A percentile compares a stretch with the other conserved stretches of the same genome.
These are phyloP conservation scores for Microglena sp. DNA, from an alignment of 139 green algal species.

Conservation along the genomic window DNA sequence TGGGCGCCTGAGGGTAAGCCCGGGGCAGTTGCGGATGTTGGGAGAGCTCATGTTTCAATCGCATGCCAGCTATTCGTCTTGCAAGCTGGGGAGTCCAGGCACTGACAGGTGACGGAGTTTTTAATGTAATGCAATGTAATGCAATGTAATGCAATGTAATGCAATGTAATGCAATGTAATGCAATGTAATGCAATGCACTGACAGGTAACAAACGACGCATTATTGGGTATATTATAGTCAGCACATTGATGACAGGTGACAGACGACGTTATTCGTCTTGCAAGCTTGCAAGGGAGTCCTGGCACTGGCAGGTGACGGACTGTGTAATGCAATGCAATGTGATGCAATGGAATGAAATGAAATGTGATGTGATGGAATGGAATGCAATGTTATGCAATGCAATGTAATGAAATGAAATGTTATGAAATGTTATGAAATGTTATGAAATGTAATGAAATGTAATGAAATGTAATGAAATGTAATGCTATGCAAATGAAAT, in stretches of 20 bases:
- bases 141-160: conserved; percentile 12
- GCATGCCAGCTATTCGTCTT: neutral
- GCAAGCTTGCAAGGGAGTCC: too few relatives aligned
- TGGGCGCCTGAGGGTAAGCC: too few relatives aligned
- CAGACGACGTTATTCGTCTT: too few relatives aligned
- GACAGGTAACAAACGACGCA: too few relatives aligned
- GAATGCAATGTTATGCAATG: neutral
- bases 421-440: neutral
- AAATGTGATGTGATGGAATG: neutral
- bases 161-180: conserved; percentile 7
- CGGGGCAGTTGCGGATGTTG: too few relatives aligned
- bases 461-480: neutral
- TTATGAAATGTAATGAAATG: neutral
- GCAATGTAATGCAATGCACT: conserved; percentile 9
- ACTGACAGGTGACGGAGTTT: neutral
- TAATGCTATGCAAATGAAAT: neutral
- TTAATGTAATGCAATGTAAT: conserved; percentile 11
- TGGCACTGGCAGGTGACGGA: too few relatives aligned
- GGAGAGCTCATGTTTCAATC: neutral
- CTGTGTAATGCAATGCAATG: conserved; percentile 11
- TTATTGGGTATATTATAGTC: too few relatives aligned
- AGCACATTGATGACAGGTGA: too few relatives aligned
- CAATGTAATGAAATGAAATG: neutral
- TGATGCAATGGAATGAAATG: neutral
- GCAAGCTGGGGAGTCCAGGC: neutral